Evolutionary conservation across 2,329 filamentous ascomycete genomes (phyloP), one percentile per base, ranked within the genome.

Genomic region (Iodosphaeria phyllophila): DNA sequence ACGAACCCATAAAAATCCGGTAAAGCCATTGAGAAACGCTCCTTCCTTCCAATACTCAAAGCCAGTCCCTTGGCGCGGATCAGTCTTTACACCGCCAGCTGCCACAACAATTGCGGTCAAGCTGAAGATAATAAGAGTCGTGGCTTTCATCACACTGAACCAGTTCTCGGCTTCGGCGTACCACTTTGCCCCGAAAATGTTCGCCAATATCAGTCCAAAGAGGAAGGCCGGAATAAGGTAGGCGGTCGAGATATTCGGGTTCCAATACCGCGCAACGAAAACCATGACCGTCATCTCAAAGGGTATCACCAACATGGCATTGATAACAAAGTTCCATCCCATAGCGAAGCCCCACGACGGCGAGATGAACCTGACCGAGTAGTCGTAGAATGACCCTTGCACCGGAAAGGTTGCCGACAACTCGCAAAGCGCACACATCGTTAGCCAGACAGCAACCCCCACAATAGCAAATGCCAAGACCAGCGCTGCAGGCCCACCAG

Each of bases 41-140:
- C 52, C 51, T 11, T 56, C 40, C 24, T 53, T 48, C 60, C 62
- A 68, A 39, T 59, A 60, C 17, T 49, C 46, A 8, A 51, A 56
- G 7, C 63, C 58, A 29, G 64, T 59, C 34, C 61, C 59, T 10
- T 53, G 54, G 20, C 42, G 34, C 7, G 31, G 23, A 23, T 61
- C 48, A 18, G 50, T 43, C 24, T 57, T 51, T 16, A 61, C 57
- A 18, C 56, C 58, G 5, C 59, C 58, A 17, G 43, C 45, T 29
- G 60, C 52, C 33, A 67, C 52, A 26, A 65, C 49, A 25, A 67
- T 56, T 10, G 58, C 61, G 4, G 65, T 46, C 27, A 71, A 47
- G 31, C 71, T 63, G 43, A 72, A 73, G 11, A 60, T 58, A 13
- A 58, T 42, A 33, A 61, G 50, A 16, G 64, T 60, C 16, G 50